phyloP scores from a whole-genome alignment of 176 grass and related monocot species.

The Avena atlantica region DNA sequence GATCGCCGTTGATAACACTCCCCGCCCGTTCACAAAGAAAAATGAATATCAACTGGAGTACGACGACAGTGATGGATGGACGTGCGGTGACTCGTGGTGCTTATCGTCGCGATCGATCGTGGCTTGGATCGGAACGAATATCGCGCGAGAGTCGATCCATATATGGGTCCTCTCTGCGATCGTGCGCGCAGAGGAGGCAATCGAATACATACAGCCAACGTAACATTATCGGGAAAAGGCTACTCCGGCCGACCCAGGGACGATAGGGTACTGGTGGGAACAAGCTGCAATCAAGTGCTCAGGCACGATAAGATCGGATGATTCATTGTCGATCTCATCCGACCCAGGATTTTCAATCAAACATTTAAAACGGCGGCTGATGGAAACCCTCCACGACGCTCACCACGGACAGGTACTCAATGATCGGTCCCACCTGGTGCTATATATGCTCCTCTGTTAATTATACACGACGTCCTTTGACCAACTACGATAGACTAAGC shows the following conservation, averaged over 20 bases:
- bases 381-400: not conserved
- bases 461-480: not conserved
- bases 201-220: no score
- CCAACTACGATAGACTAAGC: constrained; percentile 3
- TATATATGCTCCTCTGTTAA: not conserved
- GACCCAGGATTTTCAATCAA: not conserved
- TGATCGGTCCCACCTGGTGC: not conserved
- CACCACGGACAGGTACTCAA: not conserved
- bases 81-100: no score
- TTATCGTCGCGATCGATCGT: no score
- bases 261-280: not conserved
- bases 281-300: not conserved
- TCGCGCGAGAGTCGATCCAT: no score
- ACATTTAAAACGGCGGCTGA: constrained; percentile 1
- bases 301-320: constrained; percentile 2
- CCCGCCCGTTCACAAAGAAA: no score
- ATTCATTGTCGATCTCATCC: not conserved
- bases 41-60: no score
- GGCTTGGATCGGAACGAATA: no score
- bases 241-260: not conserved
- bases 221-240: not conserved
- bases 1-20: no score
- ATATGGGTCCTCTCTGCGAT: no score
- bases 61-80: no score
- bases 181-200: no score